Percentiles rank a stretch among this genome's conserved stretches.
Evolutionary conservation across 176 grass and related monocot genomes (phyloP).

Genomic region (Cenchrus fungigraminus): DNA sequence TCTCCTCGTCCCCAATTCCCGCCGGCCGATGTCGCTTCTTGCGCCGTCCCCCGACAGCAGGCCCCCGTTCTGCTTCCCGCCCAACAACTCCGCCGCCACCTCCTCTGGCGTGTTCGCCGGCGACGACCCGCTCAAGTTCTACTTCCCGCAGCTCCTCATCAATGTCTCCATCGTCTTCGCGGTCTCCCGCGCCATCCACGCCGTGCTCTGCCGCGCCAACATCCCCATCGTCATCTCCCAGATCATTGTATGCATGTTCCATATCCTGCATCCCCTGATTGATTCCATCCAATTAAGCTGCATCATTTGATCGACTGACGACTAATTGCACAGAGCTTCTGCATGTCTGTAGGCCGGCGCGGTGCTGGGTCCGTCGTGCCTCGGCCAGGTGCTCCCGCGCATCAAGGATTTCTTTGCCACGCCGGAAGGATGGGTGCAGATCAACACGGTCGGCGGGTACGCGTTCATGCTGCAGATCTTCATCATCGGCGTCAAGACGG

Average conservation of each 20-base stretch:
- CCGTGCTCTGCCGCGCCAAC: constrained; percentile 33
- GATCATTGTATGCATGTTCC: constrained; percentile 52
- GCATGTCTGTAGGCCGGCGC: constrained; percentile 50
- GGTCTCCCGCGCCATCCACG: constrained; percentile 51
- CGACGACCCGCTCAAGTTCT: constrained; percentile 84
- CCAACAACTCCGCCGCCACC: constrained; percentile 43
- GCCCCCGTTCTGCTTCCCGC: constrained; percentile 57
- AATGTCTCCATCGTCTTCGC: constrained; percentile 61
- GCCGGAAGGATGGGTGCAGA: constrained; percentile 57
- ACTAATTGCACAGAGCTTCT: constrained; percentile 23
- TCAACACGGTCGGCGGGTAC: constrained; percentile 67
- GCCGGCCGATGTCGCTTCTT: constrained; percentile 36
- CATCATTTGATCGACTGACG: background rate
- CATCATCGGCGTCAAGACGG: constrained; percentile 76
- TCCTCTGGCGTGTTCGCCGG: constrained; percentile 73
- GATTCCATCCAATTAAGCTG: too few species aligned
- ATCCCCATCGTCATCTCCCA: constrained; percentile 75
- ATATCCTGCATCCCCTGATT: too few species aligned
- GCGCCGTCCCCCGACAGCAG: background rate
- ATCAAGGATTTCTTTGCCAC: constrained; percentile 54
- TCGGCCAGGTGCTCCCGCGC: constrained; percentile 23
- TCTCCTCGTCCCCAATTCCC: background rate
- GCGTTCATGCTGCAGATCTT: constrained; percentile 72
- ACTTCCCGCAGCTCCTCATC: constrained; percentile 70
- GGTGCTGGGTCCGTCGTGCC: constrained; percentile 67